Conservation (phyloP, 2,329 filamentous ascomycete genomes). For the Sporothrix dimorphospora region DNA sequence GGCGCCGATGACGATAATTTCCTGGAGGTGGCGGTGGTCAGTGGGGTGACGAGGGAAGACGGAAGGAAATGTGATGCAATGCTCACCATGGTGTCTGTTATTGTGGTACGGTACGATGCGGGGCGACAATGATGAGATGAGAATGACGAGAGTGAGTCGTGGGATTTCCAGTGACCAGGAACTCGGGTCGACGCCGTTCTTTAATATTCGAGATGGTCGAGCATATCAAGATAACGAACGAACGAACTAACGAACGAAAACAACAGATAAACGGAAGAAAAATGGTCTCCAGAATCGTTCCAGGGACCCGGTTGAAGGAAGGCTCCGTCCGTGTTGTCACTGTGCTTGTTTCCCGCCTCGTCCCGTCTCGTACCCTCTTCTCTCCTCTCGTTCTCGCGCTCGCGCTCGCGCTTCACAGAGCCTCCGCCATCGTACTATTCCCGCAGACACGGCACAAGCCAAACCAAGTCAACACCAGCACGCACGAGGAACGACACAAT, state of each 20-base stretch:
- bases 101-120: background rate
- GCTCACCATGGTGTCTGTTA: background rate
- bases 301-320: background rate
- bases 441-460: background rate
- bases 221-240: background rate
- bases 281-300: background rate
- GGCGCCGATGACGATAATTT: slow-evolving; percentile 36
- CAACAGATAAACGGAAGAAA: background rate
- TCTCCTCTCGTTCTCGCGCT: background rate
- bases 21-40: slow-evolving; percentile 1
- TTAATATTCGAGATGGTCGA: background rate
- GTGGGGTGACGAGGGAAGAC: background rate
- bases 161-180: background rate
- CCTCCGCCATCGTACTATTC: background rate
- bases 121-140: slow-evolving; percentile 2
- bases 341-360: background rate
- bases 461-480: no score
- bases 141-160: background rate
- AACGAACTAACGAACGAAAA: background rate
- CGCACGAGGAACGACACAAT: slow-evolving; percentile 6
- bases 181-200: background rate
- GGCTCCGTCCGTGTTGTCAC: slow-evolving; percentile 6
- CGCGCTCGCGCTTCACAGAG: background rate
- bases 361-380: background rate
- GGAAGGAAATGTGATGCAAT: background rate